Evolutionary conservation across 495 filamentous ascomycete species (phyloP), one percentile per base, ranked within the genome.

Genomic region (Penicillium egyptiacum): DNA sequence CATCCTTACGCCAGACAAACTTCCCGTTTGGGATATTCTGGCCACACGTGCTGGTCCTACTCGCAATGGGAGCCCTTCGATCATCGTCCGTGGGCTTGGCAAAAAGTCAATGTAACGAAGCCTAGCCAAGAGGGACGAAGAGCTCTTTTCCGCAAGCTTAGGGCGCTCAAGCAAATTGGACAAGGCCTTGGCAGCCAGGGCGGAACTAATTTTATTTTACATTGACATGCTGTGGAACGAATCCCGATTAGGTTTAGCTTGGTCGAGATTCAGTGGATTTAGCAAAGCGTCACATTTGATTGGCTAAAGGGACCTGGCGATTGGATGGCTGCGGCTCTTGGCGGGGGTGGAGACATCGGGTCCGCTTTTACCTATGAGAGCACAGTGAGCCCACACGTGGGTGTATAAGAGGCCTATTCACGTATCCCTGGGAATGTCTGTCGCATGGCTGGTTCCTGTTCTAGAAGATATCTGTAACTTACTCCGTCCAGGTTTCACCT

Each of bases 11-110:
- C 28, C 20, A 37, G 52, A 12, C 23, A 7, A 25, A 28, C 35
- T 50, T 14, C 53, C 53, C 6, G 2, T 26, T 55, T 47, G 33
- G 43, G 53, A 23, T 16, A 55, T 30, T 7, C 8, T 40, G 42
- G 23, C 20, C 23, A 55, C 53, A 55, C 53, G 53, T 55, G 53
- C 53, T 35, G 42, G 20, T 33, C 52, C 26, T 22, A 55, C 52
- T 55, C 42, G 42, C 52, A 55, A 47, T 20, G 31, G 42, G 33
- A 55, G 53, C 28, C n/a, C 31, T 14, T 17, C 53, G 7, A 14
- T 19, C 20, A 26, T 39, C 30, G 22, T 17, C 4, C 6, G 10
- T 41, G 20, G 22, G n/a, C 53, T 55, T 55, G 43, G 53, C 42
- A 28, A 19, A 46, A 47, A 46, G 31, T 17, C 9, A 47, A 30